Evolutionary conservation across 495 filamentous ascomycete genomes (phyloP).

Genomic region (Aspergillus funiculosus): DNA sequence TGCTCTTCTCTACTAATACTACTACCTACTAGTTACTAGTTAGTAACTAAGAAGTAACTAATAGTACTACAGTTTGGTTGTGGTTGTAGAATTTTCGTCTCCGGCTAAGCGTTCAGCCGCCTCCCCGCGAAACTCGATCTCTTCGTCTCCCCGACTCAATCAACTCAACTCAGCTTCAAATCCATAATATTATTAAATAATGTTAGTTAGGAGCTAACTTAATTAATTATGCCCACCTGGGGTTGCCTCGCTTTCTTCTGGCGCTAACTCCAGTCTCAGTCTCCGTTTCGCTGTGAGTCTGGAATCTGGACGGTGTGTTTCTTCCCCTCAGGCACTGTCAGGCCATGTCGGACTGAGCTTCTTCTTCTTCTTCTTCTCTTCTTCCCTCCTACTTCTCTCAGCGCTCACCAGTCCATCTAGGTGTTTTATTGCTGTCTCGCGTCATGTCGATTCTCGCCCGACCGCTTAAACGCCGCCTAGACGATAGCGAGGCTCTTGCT

Average conservation of each 20-base stretch:
- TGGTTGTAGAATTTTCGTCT: too few relatives aligned
- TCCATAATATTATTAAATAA: too few relatives aligned
- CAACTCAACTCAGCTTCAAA: too few relatives aligned
- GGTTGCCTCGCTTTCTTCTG: neutral
- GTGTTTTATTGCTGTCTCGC: neutral
- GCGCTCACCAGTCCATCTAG: neutral
- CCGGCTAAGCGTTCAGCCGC: slow-evolving; percentile 26
- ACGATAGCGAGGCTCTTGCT: slow-evolving; percentile 24
- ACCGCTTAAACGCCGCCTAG: slow-evolving; percentile 35
- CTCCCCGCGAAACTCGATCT: slow-evolving; percentile 7
- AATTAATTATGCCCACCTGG: too few relatives aligned
- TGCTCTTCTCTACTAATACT: too few relatives aligned
- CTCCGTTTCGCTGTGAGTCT: neutral
- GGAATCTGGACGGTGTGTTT: neutral
- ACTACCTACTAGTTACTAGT: too few relatives aligned
- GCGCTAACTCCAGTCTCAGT: too few relatives aligned
- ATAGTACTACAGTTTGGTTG: too few relatives aligned
- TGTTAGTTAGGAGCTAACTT: too few relatives aligned
- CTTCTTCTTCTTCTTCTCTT: neutral
- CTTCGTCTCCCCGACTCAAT: neutral
- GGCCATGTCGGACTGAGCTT: slow-evolving; percentile 8
- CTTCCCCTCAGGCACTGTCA: neutral
- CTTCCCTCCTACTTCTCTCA: neutral
- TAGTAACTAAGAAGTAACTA: too few relatives aligned
- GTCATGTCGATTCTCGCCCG: slow-evolving; percentile 37